A percentile compares a stretch with the other conserved stretches of the same genome.
These are phyloP conservation scores for Allomyces javanicus DNA, from an alignment of 192 early-diverging fungal genomes.

Conservation along the genomic window DNA sequence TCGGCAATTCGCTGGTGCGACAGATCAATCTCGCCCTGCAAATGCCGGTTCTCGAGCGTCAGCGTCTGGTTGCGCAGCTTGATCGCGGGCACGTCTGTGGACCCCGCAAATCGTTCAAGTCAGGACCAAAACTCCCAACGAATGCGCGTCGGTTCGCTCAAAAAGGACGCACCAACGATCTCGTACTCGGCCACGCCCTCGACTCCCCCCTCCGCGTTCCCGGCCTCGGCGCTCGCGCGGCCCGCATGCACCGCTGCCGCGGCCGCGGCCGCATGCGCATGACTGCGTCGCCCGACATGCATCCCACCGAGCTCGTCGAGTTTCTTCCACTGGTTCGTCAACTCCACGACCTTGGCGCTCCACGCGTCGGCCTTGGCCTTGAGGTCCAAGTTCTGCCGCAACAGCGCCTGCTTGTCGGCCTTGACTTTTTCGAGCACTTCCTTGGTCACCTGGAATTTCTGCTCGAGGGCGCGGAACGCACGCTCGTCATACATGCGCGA, in stretches of 20 bases:
- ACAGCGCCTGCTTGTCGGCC: neutral
- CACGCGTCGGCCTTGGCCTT: neutral
- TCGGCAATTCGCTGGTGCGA: neutral
- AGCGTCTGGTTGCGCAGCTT: neutral
- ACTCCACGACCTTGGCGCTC: neutral
- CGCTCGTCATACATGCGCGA: neutral
- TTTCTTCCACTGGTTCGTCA: neutral
- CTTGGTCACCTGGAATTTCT: neutral
- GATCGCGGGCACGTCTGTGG: neutral
- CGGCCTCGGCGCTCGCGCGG: neutral
- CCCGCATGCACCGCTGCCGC: neutral
- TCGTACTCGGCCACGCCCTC: neutral
- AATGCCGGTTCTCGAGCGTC: neutral
- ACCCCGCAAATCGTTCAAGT: neutral
- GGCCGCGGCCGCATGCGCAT: neutral
- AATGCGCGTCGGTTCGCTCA: neutral
- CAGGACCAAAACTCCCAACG: neutral
- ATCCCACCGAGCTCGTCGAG: neutral
- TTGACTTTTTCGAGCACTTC: neutral
- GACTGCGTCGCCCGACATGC: neutral
- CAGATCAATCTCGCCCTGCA: neutral
- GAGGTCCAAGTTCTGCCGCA: neutral
- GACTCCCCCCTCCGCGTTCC: neutral
- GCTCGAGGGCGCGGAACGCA: neutral
- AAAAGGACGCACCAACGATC: neutral